Evolutionary conservation across 441 rosid genomes (phyloP).

Genomic region (Hura crepitans): DNA sequence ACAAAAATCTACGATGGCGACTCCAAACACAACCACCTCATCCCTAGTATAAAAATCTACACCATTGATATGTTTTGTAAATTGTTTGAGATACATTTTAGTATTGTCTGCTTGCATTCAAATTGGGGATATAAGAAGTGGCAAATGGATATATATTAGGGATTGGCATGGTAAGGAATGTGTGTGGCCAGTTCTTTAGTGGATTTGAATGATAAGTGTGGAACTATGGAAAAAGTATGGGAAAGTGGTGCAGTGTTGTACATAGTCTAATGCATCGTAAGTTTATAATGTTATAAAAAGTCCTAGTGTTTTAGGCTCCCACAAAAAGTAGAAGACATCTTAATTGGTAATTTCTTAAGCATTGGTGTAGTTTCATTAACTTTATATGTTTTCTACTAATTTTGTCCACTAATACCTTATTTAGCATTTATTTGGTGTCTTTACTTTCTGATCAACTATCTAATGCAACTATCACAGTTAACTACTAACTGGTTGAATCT

Average conservation of each 20-base stretch:
- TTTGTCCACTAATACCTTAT: slow-evolving; percentile 34
- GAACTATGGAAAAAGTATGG: no score
- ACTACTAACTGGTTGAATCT: slow-evolving; percentile 13
- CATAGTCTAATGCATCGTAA: slow-evolving; percentile 46
- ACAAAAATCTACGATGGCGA: no score
- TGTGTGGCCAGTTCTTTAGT: no score
- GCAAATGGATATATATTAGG: background rate
- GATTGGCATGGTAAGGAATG: background rate
- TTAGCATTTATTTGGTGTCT: slow-evolving; percentile 2
- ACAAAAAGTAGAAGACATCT: slow-evolving; percentile 80
- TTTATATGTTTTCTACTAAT: slow-evolving; percentile 5
- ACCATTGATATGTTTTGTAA: no score
- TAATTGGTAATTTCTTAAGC: slow-evolving; percentile 49
- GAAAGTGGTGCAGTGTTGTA: no score
- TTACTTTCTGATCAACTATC: background rate
- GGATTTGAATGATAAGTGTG: no score
- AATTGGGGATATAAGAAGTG: no score
- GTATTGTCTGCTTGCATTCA: no score
- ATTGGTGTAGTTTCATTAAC: slow-evolving; percentile 6
- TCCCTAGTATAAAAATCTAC: no score
- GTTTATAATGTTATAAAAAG: slow-evolving; percentile 64
- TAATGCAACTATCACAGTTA: slow-evolving; percentile 17
- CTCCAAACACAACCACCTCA: no score
- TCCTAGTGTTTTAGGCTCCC: slow-evolving; percentile 69
- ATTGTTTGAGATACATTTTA: no score